phyloP scores from a whole-genome alignment of 768 basidiomycete species.

The Mycena vulgaris region DNA sequence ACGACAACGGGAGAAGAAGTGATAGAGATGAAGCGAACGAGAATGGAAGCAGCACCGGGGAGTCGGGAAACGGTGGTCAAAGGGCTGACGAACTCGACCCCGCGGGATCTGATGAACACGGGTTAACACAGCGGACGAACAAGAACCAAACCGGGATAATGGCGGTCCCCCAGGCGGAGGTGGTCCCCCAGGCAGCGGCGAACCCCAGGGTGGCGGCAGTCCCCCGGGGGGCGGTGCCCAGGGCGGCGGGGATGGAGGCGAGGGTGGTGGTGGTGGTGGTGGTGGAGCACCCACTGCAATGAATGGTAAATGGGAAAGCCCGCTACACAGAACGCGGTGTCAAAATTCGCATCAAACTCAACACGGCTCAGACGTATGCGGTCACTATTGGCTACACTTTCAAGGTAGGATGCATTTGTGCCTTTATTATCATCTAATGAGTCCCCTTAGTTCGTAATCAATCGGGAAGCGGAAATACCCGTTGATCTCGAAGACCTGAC shows the following conservation, averaged over 20 bases:
- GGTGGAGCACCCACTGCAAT: neutral
- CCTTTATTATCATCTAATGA: neutral
- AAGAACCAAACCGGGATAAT: no score
- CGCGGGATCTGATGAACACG: no score
- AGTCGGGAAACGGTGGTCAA: no score
- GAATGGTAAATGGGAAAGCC: slow-evolving; percentile 17
- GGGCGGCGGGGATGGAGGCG: neutral
- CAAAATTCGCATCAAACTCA: neutral
- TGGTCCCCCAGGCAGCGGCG: no score
- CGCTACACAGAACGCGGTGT: slow-evolving; percentile 1
- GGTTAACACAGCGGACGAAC: no score
- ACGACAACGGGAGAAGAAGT: no score
- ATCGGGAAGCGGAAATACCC: neutral
- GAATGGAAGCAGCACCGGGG: no score
- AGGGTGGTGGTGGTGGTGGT: neutral
- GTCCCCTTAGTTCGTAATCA: neutral
- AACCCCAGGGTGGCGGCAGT: no score
- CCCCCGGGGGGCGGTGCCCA: no score
- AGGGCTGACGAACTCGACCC: no score
- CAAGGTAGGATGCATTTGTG: neutral
- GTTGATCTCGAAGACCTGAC: neutral
- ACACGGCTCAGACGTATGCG: neutral
- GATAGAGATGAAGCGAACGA: no score
- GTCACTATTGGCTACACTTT: slow-evolving; percentile 6
- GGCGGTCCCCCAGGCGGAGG: no score